Evolutionary conservation across 225 moss, liverwort and hornwort genomes (phyloP).

Genomic region (Polytrichum formosum): DNA sequence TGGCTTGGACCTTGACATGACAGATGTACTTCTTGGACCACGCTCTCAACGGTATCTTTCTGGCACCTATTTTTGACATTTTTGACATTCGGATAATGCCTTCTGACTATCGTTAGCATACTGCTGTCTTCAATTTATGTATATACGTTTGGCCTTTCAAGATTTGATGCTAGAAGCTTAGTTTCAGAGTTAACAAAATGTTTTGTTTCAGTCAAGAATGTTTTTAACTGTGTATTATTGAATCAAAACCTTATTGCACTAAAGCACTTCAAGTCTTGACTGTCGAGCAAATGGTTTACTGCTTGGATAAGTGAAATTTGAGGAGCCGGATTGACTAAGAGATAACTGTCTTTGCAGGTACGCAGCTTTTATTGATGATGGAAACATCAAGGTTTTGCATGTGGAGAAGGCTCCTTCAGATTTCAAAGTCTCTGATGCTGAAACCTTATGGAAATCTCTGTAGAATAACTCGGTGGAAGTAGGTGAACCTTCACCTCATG

Average conservation of each 20-base stretch:
- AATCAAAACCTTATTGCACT: background rate
- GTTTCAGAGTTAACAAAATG: too few relatives aligned
- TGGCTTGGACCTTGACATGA: conserved; percentile 1
- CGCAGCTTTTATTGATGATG: conserved; percentile 9
- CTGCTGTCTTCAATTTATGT: too few relatives aligned
- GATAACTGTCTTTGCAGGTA: background rate
- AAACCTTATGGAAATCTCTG: conserved; percentile 4
- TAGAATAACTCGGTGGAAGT: background rate
- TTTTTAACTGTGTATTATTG: background rate
- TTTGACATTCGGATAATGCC: too few relatives aligned
- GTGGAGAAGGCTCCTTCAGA: conserved; percentile 11
- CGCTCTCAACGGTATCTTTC: background rate
- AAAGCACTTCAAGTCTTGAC: background rate
- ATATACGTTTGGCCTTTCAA: too few relatives aligned
- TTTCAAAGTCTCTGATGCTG: conserved; percentile 14
- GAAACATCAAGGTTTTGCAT: conserved; percentile 8
- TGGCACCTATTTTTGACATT: background rate
- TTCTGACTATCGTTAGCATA: too few relatives aligned
- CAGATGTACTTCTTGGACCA: conserved; percentile 1
- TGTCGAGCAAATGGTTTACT: too few relatives aligned
- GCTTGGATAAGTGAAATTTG: too few relatives aligned
- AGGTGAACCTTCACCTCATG: too few relatives aligned
- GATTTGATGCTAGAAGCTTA: too few relatives aligned
- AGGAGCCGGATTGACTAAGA: too few relatives aligned
- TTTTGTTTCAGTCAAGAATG: too few relatives aligned